phyloP scores from a whole-genome alignment of 2,329 filamentous ascomycete species.

The Fusarium mexicanum region DNA sequence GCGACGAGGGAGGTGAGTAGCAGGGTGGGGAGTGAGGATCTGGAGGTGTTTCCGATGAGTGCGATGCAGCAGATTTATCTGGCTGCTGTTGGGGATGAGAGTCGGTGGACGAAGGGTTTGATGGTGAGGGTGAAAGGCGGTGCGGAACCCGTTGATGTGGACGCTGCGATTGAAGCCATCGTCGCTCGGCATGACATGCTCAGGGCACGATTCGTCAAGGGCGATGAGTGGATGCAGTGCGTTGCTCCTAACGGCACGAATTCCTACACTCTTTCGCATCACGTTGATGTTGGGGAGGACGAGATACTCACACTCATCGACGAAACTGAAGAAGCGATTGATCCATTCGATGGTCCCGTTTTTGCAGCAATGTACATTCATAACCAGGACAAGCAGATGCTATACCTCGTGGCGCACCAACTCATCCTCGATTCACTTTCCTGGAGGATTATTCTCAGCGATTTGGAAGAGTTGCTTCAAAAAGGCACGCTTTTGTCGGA shows the following conservation, averaged over 20 bases:
- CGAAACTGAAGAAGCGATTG: conserved; percentile 54
- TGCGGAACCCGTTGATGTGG: conserved; percentile 55
- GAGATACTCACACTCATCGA: conserved; percentile 55
- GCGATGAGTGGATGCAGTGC: conserved; percentile 58
- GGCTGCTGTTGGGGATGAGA: neutral
- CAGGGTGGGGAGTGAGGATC: conserved; percentile 39
- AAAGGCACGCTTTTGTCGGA: conserved; percentile 56
- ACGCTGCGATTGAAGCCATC: conserved; percentile 59
- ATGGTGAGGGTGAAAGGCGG: conserved; percentile 56
- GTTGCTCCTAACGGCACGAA: conserved; percentile 52
- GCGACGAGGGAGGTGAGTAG: conserved; percentile 12
- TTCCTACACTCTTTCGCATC: conserved; percentile 58
- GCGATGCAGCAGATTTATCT: conserved; percentile 55
- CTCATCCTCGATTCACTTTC: conserved; percentile 62
- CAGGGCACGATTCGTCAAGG: conserved; percentile 55
- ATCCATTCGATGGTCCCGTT: conserved; percentile 61
- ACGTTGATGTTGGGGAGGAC: conserved; percentile 51
- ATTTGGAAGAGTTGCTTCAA: conserved; percentile 60
- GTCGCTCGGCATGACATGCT: conserved; percentile 64
- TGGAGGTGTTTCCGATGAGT: conserved; percentile 56
- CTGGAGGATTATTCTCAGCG: conserved; percentile 60
- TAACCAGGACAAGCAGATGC: conserved; percentile 57
- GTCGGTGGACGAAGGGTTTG: conserved; percentile 59
- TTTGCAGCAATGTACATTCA: conserved; percentile 61
- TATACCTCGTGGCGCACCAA: conserved; percentile 63